Conservation (phyloP, 768 basidiomycete species). For the Dioszegia crocea region DNA sequence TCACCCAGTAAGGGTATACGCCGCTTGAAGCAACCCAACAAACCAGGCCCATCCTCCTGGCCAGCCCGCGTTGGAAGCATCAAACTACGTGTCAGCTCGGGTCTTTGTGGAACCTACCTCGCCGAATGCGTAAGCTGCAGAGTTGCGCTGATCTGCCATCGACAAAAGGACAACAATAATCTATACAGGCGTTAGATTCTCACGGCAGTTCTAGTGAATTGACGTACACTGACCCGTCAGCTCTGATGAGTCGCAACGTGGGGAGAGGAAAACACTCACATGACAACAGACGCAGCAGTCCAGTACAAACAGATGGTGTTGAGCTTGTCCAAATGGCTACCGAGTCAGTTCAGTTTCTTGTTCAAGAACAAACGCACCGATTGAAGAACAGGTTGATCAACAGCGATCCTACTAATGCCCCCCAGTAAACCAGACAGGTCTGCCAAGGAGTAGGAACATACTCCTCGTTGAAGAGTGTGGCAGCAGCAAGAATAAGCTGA, state of each 20-base stretch:
- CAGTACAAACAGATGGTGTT: conserved; percentile 62
- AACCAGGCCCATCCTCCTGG: conserved; percentile 66
- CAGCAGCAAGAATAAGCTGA: conserved; percentile 61
- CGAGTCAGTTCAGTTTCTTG: neutral
- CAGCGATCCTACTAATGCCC: conserved; percentile 55
- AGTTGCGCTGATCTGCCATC: conserved; percentile 59
- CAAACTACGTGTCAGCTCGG: conserved; percentile 51
- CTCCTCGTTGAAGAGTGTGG: conserved; percentile 58
- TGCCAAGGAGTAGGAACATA: conserved; percentile 62
- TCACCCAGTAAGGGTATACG: conserved; percentile 60
- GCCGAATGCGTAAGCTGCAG: conserved; percentile 59
- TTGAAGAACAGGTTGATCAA: conserved; percentile 61
- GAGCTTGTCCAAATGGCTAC: conserved; percentile 22
- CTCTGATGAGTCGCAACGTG: neutral
- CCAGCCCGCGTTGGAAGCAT: conserved; percentile 65
- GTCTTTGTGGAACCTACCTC: conserved; percentile 27
- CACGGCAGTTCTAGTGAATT: neutral
- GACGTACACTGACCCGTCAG: conserved; percentile 10
- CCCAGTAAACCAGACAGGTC: conserved; percentile 60
- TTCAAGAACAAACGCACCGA: conserved; percentile 45
- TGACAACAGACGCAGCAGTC: conserved; percentile 56
- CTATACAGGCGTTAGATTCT: neutral
- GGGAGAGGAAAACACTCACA: conserved; percentile 38
- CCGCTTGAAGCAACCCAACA: conserved; percentile 56
- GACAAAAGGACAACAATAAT: conserved; percentile 59